phyloP scores from a whole-genome alignment of 345 rosid genomes.

The Linum usitatissimum region DNA sequence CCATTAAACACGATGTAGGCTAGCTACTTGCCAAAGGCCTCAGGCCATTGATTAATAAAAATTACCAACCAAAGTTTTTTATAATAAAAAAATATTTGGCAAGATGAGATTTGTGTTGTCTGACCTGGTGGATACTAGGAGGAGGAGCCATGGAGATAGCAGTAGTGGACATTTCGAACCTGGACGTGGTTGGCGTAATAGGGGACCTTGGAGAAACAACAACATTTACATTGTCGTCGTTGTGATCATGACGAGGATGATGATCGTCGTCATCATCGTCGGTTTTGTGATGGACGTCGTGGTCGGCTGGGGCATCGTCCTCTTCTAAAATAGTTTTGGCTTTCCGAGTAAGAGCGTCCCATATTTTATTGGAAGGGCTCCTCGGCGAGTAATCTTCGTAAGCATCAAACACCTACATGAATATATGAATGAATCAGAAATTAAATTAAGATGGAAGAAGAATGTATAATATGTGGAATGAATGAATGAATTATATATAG shows the following conservation, averaged over 20 bases:
- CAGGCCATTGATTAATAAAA: no score
- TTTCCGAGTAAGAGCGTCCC: conserved; percentile 82
- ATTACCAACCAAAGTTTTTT: no score
- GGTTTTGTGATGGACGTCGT: no score
- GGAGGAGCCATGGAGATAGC: conserved; percentile 21
- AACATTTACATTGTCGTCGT: not conserved
- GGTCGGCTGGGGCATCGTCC: conserved; percentile 19
- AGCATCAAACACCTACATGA: conserved; percentile 51
- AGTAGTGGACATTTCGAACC: conserved; percentile 19
- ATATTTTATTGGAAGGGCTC: conserved; percentile 49
- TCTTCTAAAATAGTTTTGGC: conserved; percentile 80
- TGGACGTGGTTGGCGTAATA: conserved; percentile 19
- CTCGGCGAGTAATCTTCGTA: conserved; percentile 32
- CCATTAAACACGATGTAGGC: no score
- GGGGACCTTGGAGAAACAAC: conserved; percentile 20
- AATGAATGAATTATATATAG: no score
- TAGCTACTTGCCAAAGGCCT: no score
- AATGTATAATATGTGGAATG: not conserved
- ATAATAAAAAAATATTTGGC: no score
- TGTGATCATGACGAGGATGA: not conserved
- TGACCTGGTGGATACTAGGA: conserved; percentile 37
- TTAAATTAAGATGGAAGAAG: not conserved
- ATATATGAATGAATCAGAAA: conserved; percentile 15
- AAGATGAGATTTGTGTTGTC: not conserved
- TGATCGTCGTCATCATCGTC: no score